Evolutionary conservation across 345 rosid species (phyloP).

Genomic region (Raphanus raphanistrum): DNA sequence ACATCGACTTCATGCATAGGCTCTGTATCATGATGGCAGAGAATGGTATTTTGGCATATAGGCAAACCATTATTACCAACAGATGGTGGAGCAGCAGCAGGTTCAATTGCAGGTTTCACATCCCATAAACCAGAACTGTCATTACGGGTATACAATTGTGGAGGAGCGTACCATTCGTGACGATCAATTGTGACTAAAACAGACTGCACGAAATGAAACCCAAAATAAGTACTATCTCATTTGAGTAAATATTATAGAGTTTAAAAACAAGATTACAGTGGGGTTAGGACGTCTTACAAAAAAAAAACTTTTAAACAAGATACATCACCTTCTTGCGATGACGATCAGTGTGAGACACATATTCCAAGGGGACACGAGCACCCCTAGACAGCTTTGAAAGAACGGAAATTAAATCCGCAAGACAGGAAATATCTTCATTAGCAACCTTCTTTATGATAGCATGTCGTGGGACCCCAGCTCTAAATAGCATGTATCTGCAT

Average conservation of each 20-base stretch:
- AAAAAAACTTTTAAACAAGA: background rate
- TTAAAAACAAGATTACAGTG: conserved; percentile 1
- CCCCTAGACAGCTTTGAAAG: conserved; percentile 72
- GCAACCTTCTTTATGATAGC: conserved; percentile 92
- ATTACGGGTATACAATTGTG: conserved; percentile 85
- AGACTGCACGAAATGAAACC: conserved; percentile 56
- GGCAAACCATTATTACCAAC: conserved; percentile 38
- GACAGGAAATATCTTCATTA: conserved; percentile 69
- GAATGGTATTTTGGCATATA: conserved; percentile 31
- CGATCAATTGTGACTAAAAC: conserved; percentile 82
- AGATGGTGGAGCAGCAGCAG: conserved; percentile 41
- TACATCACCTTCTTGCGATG: conserved; percentile 83
- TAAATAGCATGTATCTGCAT: conserved; percentile 83
- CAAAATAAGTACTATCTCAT: conserved; percentile 26
- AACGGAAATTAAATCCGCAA: conserved; percentile 66
- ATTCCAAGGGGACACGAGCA: conserved; percentile 89
- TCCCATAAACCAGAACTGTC: conserved; percentile 89
- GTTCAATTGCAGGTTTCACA: conserved; percentile 59
- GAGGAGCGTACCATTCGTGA: conserved; percentile 96
- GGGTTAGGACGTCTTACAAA: conserved; percentile 8
- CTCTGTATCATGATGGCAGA: conserved; percentile 50
- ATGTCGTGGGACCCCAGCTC: conserved; percentile 97
- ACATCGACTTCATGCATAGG: conserved; percentile 43
- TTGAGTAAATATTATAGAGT: conserved; percentile 8
- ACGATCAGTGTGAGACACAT: conserved; percentile 76